phyloP scores from a whole-genome alignment of 306 rosid genomes.

The Cucurbita argyrosperma region DNA sequence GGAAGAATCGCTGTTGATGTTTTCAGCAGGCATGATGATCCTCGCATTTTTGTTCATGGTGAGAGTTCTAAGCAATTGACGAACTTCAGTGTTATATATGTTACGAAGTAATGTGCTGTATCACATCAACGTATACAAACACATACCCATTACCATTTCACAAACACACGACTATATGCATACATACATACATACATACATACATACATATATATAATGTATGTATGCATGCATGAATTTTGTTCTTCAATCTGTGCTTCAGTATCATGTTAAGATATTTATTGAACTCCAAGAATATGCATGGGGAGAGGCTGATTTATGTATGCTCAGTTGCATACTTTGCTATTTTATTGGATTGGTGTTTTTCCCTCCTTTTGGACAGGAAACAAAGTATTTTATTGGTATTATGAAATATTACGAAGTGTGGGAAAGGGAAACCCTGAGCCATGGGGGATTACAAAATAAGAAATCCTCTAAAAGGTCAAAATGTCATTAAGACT shows the following conservation, averaged over 20 bases:
- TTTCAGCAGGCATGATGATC: constrained; percentile 50
- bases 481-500: background rate
- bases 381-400: background rate
- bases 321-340: background rate
- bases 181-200: background rate
- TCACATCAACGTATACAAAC: background rate
- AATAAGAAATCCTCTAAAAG: background rate
- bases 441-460: background rate
- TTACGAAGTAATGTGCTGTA: background rate
- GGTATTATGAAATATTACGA: background rate
- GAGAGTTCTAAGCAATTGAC: constrained; percentile 7
- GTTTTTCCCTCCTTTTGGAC: background rate
- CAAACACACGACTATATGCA: background rate
- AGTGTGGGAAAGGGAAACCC: background rate
- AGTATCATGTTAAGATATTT: background rate
- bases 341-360: background rate
- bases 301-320: background rate
- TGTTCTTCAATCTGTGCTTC: background rate
- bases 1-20: constrained; percentile 55
- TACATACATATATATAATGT: background rate
- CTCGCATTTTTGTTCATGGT: constrained; percentile 42
- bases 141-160: background rate
- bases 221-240: background rate
- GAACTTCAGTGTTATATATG: background rate
- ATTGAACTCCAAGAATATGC: background rate